A percentile compares a stretch with the other conserved stretches of the same genome.
These are phyloP conservation scores for Suillus lakei DNA, from an alignment of 768 basidiomycete species.

Conservation along the genomic window DNA sequence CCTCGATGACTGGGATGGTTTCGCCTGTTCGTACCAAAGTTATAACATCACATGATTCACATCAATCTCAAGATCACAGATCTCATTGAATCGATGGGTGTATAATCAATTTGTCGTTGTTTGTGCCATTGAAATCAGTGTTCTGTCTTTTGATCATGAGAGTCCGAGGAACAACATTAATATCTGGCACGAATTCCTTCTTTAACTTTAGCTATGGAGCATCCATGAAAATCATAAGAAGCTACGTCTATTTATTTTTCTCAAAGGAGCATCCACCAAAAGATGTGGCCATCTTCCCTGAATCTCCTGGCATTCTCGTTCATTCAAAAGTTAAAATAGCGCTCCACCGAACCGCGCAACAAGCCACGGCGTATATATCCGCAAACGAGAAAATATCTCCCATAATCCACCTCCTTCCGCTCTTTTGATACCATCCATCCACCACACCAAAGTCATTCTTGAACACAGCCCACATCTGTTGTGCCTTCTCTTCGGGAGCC, in stretches of 20 bases:
- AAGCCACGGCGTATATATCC: neutral
- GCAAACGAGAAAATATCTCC: slow-evolving; percentile 7
- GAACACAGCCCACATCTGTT: neutral
- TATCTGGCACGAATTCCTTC: too few species aligned
- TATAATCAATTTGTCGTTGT: neutral
- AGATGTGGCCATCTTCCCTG: slow-evolving; percentile 3
- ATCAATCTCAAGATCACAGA: too few species aligned
- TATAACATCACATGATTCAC: neutral
- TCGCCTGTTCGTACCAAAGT: neutral
- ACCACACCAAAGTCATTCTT: neutral
- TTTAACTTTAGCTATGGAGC: too few species aligned
- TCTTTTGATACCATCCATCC: slow-evolving; percentile 3
- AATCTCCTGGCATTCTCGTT: slow-evolving; percentile 1
- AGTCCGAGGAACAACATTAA: too few species aligned
- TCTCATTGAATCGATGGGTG: too few species aligned
- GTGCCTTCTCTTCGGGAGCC: neutral
- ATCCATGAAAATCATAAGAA: neutral
- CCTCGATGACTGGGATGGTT: too few species aligned
- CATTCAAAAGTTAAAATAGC: neutral
- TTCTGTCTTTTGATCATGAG: too few species aligned
- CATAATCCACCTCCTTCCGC: slow-evolving; percentile 6
- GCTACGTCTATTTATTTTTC: neutral
- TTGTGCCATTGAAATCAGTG: neutral
- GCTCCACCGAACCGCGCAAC: neutral
- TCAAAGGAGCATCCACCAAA: slow-evolving; percentile 19